Evolutionary conservation across 2,329 filamentous ascomycete genomes (phyloP).

Genomic region (Metarhizium robertsii): DNA sequence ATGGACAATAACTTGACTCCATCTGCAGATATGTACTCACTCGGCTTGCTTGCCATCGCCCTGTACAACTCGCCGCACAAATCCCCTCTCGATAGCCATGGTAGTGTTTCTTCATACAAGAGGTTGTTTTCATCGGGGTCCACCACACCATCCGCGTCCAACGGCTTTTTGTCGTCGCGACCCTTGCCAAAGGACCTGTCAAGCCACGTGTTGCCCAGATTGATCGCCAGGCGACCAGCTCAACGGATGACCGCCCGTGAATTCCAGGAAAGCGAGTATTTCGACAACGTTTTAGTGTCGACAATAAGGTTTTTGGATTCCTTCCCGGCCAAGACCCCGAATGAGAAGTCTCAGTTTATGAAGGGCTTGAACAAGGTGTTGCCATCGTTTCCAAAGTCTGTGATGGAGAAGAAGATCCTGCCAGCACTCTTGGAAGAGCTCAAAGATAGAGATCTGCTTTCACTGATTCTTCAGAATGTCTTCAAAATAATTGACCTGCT

Average conservation of each 20-base stretch:
- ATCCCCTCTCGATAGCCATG: slow-evolving; percentile 76
- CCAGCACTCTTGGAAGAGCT: slow-evolving; percentile 84
- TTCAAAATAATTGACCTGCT: slow-evolving; percentile 81
- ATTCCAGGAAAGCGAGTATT: slow-evolving; percentile 92
- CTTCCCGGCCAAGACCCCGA: slow-evolving; percentile 82
- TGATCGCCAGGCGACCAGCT: slow-evolving; percentile 81
- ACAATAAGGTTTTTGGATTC: slow-evolving; percentile 92
- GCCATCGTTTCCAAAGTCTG: slow-evolving; percentile 83
- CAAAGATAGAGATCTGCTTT: slow-evolving; percentile 81
- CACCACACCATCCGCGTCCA: slow-evolving; percentile 65
- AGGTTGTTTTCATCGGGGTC: slow-evolving; percentile 71
- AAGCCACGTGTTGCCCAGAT: slow-evolving; percentile 65
- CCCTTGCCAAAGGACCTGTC: slow-evolving; percentile 72
- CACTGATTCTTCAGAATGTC: slow-evolving; percentile 79
- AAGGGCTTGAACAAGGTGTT: slow-evolving; percentile 79
- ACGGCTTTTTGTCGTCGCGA: slow-evolving; percentile 76
- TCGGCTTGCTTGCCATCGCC: slow-evolving; percentile 79
- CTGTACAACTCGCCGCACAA: slow-evolving; percentile 91
- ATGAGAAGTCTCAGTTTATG: slow-evolving; percentile 87
- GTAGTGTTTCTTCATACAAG: slow-evolving; percentile 77
- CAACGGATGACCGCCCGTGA: slow-evolving; percentile 81
- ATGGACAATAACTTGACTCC: slow-evolving; percentile 80
- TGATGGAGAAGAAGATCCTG: slow-evolving; percentile 90
- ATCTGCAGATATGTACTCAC: slow-evolving; percentile 85
- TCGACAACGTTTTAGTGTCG: slow-evolving; percentile 92